A percentile compares a stretch with the other conserved stretches of the same genome.
phyloP scores from a whole-genome alignment of 2,329 filamentous ascomycete species.

The Cercospora sojina region DNA sequence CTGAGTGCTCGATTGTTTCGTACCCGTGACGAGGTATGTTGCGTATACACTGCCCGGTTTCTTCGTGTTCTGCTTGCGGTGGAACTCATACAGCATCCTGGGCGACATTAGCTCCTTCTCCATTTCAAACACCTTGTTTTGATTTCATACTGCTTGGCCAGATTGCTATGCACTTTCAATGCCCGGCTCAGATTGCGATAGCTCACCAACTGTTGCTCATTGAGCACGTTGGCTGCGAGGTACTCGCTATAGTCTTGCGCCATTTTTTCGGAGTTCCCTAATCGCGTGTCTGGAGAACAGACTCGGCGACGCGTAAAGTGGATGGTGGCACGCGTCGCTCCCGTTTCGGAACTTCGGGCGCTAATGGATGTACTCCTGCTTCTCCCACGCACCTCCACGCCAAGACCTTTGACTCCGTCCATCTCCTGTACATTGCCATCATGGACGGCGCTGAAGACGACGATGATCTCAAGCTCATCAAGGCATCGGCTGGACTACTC shows the following conservation, averaged over 20 bases:
- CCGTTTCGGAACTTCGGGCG: not conserved
- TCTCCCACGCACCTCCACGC: not conserved
- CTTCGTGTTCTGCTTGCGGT: slow-evolving; percentile 72
- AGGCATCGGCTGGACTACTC: slow-evolving; percentile 42
- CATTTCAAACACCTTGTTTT: not conserved
- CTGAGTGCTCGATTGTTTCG: slow-evolving; percentile 46
- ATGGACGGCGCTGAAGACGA: slow-evolving; percentile 36
- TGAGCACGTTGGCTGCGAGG: slow-evolving; percentile 72
- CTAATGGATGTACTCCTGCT: not conserved
- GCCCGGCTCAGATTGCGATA: slow-evolving; percentile 82
- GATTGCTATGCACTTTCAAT: slow-evolving; percentile 78
- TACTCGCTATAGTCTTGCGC: slow-evolving; percentile 64
- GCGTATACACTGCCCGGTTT: slow-evolving; percentile 76
- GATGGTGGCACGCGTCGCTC: slow-evolving; percentile 6
- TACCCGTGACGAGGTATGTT: slow-evolving; percentile 84
- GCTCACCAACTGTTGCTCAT: slow-evolving; percentile 77
- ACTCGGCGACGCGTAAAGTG: slow-evolving; percentile 13
- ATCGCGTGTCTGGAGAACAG: not conserved
- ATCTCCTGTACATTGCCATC: not conserved
- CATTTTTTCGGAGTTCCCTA: slow-evolving; percentile 34
- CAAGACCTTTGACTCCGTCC: not conserved
- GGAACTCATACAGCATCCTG: slow-evolving; percentile 85
- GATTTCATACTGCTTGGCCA: slow-evolving; percentile 75
- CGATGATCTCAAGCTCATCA: slow-evolving; percentile 48
- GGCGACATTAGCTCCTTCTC: slow-evolving; percentile 25